These are phyloP conservation scores for Epichloe hybrida DNA, from an alignment of 2,329 filamentous ascomycete genomes.

Conservation along the genomic window DNA sequence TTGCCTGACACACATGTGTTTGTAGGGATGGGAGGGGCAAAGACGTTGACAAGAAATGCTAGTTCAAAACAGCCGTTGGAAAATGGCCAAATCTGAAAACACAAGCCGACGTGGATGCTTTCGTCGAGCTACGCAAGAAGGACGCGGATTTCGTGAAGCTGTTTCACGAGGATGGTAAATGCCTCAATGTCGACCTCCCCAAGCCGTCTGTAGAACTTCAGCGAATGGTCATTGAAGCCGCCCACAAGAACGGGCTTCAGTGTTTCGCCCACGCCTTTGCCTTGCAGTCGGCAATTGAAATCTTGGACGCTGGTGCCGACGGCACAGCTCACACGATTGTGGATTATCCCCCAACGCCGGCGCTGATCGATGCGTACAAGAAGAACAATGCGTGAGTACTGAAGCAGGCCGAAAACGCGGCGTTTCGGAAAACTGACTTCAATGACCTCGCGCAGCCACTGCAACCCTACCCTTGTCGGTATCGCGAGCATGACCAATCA, in stretches of 20 bases:
- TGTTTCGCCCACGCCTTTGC: conserved; percentile 16
- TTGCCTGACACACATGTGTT: not conserved
- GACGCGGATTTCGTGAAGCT: conserved; percentile 37
- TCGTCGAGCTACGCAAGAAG: conserved; percentile 23
- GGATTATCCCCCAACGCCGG: conserved; percentile 13
- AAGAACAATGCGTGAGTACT: conserved; percentile 8
- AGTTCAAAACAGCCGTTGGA: conserved; percentile 1
- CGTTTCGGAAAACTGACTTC: not conserved
- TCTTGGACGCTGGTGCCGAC: conserved; percentile 15
- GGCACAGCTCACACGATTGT: conserved; percentile 19
- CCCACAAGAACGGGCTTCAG: conserved; percentile 14
- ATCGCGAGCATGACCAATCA: conserved; percentile 13
- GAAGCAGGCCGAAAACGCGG: not conserved
- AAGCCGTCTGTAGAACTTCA: conserved; percentile 31
- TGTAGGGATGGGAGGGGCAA: no score
- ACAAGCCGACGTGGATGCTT: conserved; percentile 25
- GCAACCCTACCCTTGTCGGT: conserved; percentile 12
- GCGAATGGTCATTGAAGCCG: conserved; percentile 26
- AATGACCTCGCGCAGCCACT: conserved; percentile 3
- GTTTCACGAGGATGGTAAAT: conserved; percentile 33
- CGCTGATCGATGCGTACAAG: conserved; percentile 12
- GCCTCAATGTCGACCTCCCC: conserved; percentile 22
- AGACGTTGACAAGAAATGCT: conserved; percentile 14
- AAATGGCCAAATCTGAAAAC: conserved; percentile 30
- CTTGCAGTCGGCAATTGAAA: conserved; percentile 14